Evolutionary conservation across 441 rosid species (phyloP).

Genomic region (Gossypium schwendimanii): DNA sequence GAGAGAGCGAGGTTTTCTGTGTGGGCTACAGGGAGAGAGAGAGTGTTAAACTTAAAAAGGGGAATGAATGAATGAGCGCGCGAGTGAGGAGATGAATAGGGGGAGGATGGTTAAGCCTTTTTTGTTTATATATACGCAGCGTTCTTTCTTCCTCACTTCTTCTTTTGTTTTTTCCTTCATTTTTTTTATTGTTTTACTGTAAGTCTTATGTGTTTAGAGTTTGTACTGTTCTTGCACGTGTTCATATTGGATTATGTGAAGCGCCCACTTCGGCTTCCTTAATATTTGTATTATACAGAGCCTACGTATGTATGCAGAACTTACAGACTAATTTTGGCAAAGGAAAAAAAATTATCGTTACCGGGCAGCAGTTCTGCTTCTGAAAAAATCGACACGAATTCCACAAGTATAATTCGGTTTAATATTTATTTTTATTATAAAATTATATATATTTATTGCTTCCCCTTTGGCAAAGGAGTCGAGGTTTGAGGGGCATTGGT

Average conservation of each 20-base stretch:
- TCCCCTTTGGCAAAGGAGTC: not conserved
- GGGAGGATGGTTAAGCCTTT: not conserved
- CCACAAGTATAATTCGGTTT: too few relatives aligned
- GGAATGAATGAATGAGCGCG: conserved; percentile 18
- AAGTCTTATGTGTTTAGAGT: conserved; percentile 25
- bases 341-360: too few relatives aligned
- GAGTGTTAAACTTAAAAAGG: not conserved
- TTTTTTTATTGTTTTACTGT: not conserved
- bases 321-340: too few relatives aligned
- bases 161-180: not conserved
- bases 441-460: not conserved
- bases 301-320: too few relatives aligned
- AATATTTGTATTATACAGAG: not conserved
- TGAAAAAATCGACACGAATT: too few relatives aligned
- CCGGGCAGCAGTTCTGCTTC: too few relatives aligned
- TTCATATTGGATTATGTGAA: conserved; percentile 28
- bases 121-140: not conserved
- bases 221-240: conserved; percentile 42
- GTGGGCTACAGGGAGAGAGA: conserved; percentile 6
- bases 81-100: conserved; percentile 8
- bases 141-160: not conserved
- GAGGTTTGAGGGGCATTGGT: too few relatives aligned
- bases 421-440: too few relatives aligned
- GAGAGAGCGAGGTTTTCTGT: not conserved
- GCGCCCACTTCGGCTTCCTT: conserved; percentile 42